A percentile compares a stretch with the other conserved stretches of the same genome.
These are phyloP conservation scores for Sodiomyces alkalinus DNA, from an alignment of 2,329 filamentous ascomycete species.

Conservation along the genomic window DNA sequence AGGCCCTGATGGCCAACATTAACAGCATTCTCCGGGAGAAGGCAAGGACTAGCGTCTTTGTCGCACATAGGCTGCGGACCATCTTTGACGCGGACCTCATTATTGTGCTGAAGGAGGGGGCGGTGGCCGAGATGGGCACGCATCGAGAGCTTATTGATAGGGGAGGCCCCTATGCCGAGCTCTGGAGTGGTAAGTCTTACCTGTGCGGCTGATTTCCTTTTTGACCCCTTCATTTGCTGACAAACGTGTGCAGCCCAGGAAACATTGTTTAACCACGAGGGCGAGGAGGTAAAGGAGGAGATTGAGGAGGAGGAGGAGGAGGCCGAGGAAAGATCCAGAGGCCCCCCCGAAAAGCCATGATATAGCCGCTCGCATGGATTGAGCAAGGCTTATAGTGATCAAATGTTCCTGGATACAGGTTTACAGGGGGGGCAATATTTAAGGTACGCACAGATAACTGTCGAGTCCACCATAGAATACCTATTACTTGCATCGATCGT, in stretches of 20 bases:
- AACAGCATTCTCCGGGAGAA: constrained; percentile 86
- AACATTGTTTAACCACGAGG: constrained; percentile 36
- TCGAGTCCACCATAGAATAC: too few relatives aligned
- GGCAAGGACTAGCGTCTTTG: constrained; percentile 78
- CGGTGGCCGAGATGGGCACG: constrained; percentile 77
- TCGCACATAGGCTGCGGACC: constrained; percentile 81
- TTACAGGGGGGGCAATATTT: too few relatives aligned
- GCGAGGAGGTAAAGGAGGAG: constrained; percentile 19
- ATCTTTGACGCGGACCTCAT: constrained; percentile 91
- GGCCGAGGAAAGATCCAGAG: background rate
- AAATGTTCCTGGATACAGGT: too few relatives aligned
- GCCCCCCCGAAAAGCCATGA: too few relatives aligned
- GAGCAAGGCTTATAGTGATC: too few relatives aligned
- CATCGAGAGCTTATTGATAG: constrained; percentile 70
- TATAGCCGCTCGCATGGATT: too few relatives aligned
- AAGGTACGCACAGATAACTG: too few relatives aligned
- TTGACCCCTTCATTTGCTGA: constrained; percentile 5
- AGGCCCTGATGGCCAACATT: constrained; percentile 80
- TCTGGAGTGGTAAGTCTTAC: constrained; percentile 65
- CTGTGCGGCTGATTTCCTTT: background rate
- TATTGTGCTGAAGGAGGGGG: constrained; percentile 73
- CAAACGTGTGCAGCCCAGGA: constrained; percentile 38
- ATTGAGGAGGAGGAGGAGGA: constrained; percentile 29
- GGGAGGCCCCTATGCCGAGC: constrained; percentile 68
- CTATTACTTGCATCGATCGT: too few relatives aligned